Evolutionary conservation across 2,329 filamentous ascomycete species (phyloP).

Genomic region (Coniochaeta ligniaria): DNA sequence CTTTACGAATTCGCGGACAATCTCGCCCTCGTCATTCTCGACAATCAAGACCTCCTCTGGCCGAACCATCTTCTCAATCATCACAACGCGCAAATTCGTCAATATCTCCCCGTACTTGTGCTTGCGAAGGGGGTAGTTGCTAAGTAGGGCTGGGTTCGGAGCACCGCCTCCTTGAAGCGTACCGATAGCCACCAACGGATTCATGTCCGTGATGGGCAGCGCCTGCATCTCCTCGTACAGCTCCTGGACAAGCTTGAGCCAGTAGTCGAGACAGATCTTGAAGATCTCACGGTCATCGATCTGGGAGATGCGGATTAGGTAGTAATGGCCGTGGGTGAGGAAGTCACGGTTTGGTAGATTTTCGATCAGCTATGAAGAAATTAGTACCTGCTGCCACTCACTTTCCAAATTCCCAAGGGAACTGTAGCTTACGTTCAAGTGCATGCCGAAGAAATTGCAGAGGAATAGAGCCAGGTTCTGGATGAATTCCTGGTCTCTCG

Average conservation of each 20-base stretch:
- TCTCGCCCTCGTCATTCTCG: conserved; percentile 99
- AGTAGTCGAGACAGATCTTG: conserved; percentile 98
- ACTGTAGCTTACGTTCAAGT: conserved; percentile 59
- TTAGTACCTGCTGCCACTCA: conserved; percentile 9
- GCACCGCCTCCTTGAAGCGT: conserved; percentile 75
- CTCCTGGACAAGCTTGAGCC: conserved; percentile 96
- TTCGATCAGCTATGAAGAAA: conserved; percentile 65
- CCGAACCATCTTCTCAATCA: conserved; percentile 99
- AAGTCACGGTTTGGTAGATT: conserved; percentile 93
- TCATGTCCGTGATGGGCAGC: conserved; percentile 86
- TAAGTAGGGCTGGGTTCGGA: conserved; percentile 75
- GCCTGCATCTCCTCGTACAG: conserved; percentile 99
- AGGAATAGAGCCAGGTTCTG: conserved; percentile 94
- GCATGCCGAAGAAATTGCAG: conserved; percentile 93
- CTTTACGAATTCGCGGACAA: conserved; percentile 98
- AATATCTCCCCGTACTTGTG: conserved; percentile 96
- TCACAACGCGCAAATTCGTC: conserved; percentile 89
- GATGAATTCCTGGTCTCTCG: conserved; percentile 92
- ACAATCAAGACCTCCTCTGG: conserved; percentile 97
- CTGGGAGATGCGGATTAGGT: conserved; percentile 95
- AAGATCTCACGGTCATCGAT: conserved; percentile 99
- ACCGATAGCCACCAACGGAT: conserved; percentile 78
- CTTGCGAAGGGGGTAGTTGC: conserved; percentile 89
- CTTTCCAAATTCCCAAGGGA: conserved; percentile 9
- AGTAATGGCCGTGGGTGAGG: conserved; percentile 93